Evolutionary conservation across 768 basidiomycete species (phyloP).

Genomic region (Podaxis mareebaensis): DNA sequence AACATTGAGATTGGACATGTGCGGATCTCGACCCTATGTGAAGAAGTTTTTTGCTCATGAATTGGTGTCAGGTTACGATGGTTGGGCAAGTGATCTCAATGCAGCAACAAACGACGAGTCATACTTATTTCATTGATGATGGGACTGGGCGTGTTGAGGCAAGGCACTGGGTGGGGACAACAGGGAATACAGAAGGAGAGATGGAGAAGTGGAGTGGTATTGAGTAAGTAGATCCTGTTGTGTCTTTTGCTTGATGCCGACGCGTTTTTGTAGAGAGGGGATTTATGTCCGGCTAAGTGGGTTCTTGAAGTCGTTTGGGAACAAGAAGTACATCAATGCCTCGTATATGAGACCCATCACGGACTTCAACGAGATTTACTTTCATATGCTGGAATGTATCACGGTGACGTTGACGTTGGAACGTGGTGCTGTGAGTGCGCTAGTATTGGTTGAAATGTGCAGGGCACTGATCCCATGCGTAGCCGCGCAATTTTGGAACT

Average conservation of each 20-base stretch:
- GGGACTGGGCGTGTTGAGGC: conserved; percentile 80
- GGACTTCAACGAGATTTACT: conserved; percentile 78
- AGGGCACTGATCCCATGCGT: conserved; percentile 3
- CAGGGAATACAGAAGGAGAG: conserved; percentile 53
- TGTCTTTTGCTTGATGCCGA: neutral
- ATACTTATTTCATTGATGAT: conserved; percentile 80
- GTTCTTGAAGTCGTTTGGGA: conserved; percentile 75
- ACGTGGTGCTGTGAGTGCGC: conserved; percentile 57
- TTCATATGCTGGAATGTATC: conserved; percentile 79
- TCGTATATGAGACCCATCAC: conserved; percentile 67
- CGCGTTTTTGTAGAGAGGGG: conserved; percentile 53
- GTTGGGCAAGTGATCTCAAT: conserved; percentile 61
- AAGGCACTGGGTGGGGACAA: conserved; percentile 75
- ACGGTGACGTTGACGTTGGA: conserved; percentile 65
- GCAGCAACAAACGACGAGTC: conserved; percentile 75
- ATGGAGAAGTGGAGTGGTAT: conserved; percentile 49
- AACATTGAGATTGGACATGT: conserved; percentile 82
- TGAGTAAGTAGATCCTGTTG: conserved; percentile 29
- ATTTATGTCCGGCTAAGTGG: conserved; percentile 82
- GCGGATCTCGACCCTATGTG: conserved; percentile 3
- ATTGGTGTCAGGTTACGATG: conserved; percentile 23
- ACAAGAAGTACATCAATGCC: conserved; percentile 81
- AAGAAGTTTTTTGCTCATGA: conserved; percentile 11
- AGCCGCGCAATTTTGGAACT: conserved; percentile 37
- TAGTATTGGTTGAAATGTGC: neutral